Evolutionary conservation across 2,329 filamentous ascomycete species (phyloP).

Genomic region (Dactylellina drechsleri): DNA sequence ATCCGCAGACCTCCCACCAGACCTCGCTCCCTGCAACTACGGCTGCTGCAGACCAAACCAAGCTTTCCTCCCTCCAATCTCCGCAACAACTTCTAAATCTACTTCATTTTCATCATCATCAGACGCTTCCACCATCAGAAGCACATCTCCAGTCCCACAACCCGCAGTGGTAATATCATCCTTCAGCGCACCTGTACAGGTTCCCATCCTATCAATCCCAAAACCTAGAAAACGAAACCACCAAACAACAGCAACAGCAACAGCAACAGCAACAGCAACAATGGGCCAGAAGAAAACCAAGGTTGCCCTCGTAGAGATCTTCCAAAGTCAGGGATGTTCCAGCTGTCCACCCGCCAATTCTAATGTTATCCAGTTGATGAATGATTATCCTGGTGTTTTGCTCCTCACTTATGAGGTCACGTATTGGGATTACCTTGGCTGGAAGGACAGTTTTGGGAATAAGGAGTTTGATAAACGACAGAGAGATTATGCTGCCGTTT

Average conservation of each 20-base stretch:
- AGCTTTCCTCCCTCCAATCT: conserved; percentile 54
- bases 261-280: background rate
- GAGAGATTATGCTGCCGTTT: conserved; percentile 59
- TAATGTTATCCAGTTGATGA: conserved; percentile 59
- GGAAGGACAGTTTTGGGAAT: conserved; percentile 60
- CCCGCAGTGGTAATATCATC: conserved; percentile 57
- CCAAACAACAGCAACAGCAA: background rate
- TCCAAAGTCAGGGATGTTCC: conserved; percentile 61
- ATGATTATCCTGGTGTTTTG: conserved; percentile 59
- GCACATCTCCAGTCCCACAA: conserved; percentile 59
- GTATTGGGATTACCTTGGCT: conserved; percentile 61
- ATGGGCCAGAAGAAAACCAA: conserved; percentile 38
- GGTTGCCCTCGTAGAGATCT: conserved; percentile 60
- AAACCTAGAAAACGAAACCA: conserved; percentile 39
- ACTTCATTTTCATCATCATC: conserved; percentile 54
- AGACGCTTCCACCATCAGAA: conserved; percentile 56
- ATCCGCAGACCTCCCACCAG: conserved; percentile 43
- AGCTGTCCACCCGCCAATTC: conserved; percentile 61
- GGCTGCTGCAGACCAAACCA: conserved; percentile 43
- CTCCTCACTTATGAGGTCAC: conserved; percentile 61
- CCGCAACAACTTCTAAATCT: conserved; percentile 40
- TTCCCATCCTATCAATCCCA: conserved; percentile 46
- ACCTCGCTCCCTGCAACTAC: conserved; percentile 51
- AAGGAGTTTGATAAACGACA: conserved; percentile 60
- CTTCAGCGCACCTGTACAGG: conserved; percentile 37